phyloP scores from a whole-genome alignment of 805 yeast genomes.

The Starmerella bombicola region DNA sequence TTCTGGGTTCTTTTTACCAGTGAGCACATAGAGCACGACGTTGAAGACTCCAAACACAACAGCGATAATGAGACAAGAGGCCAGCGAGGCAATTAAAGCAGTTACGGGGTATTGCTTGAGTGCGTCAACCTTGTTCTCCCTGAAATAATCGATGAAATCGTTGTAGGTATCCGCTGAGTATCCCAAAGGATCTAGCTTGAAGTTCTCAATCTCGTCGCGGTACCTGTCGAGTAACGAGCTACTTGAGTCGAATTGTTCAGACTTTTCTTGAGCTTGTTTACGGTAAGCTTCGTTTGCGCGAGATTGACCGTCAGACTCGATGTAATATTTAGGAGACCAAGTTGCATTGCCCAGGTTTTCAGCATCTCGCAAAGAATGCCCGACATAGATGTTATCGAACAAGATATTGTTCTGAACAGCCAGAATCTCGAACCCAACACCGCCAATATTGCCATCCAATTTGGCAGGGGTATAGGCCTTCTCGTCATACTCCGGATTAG shows the following conservation, averaged over 20 bases:
- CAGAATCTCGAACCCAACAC: conserved; percentile 82
- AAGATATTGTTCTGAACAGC: conserved; percentile 62
- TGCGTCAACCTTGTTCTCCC: conserved; percentile 26
- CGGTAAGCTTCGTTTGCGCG: conserved; percentile 21
- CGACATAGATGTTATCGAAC: conserved; percentile 75
- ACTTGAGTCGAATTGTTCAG: conserved; percentile 17
- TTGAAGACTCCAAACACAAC: conserved; percentile 24
- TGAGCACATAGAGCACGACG: conserved; percentile 14
- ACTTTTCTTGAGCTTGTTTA: conserved; percentile 10
- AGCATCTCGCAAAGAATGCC: conserved; percentile 75
- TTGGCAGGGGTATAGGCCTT: conserved; percentile 37
- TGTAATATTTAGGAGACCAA: conserved; percentile 34
- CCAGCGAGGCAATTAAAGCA: conserved; percentile 25
- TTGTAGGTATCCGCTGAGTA: conserved; percentile 24
- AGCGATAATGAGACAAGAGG: conserved; percentile 21
- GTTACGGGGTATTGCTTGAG: conserved; percentile 29
- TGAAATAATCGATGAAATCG: conserved; percentile 26
- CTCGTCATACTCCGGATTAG: conserved; percentile 58
- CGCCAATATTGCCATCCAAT: conserved; percentile 53
- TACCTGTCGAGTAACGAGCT: conserved; percentile 9
- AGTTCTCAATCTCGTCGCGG: conserved; percentile 21
- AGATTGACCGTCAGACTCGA: conserved; percentile 26
- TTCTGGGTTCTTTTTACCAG: conserved; percentile 1
- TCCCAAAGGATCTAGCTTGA: conserved; percentile 28
- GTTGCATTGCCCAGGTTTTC: conserved; percentile 72